Base-by-base conservation (phyloP, 2,329 filamentous ascomycete genomes). In the Seiridium cupressi region DNA sequence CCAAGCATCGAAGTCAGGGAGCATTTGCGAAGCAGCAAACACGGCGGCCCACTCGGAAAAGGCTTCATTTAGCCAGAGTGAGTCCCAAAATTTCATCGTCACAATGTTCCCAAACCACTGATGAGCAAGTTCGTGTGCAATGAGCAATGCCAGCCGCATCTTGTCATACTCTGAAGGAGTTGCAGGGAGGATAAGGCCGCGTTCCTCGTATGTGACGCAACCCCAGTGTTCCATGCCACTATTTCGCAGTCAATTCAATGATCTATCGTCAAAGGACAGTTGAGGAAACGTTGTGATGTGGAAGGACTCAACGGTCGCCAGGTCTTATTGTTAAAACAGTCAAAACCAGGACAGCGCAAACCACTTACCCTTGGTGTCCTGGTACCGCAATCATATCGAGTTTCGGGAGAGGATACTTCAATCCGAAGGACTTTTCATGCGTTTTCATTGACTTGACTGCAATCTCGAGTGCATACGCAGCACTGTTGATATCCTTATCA, bases 201-300 rank as follows among this genome's bases (percentile, higher is more conserved):
- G 85, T 11, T 88, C 83, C 60, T 86, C 82, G 74, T 89, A 90
- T 3, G 87, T 90, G 61, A 91, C 81, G 61, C 90, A 74, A 66
- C 89, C 89, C 89, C 89, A 91, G 71, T 91, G 90, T 77, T 91
- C 88, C 88, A 91, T 90, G 34, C 86, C 88, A 64, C 89, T 88
- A 35, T 85, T 85, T 62, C 38, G 83, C 13, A 1, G 49, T 55
- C 31, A 44, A 35, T 13, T 1, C 2, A 26, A 26, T 26, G 18
- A 26, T 26, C 18, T 26, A 26, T 26, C 18, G 18, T 26, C 18
- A 26, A 26, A 26, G 18, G 18, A 26, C 18, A 26, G 1, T 26
- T 26, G 18, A 26, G 18, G 18, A 26, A 26, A 26, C 2, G 1
- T 26, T 26, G 2, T 26, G 18, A 1, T 26, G 2, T 26, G 2